Evolutionary conservation across 2,329 filamentous ascomycete genomes (phyloP).

Genomic region (Epichloe aotearoae): DNA sequence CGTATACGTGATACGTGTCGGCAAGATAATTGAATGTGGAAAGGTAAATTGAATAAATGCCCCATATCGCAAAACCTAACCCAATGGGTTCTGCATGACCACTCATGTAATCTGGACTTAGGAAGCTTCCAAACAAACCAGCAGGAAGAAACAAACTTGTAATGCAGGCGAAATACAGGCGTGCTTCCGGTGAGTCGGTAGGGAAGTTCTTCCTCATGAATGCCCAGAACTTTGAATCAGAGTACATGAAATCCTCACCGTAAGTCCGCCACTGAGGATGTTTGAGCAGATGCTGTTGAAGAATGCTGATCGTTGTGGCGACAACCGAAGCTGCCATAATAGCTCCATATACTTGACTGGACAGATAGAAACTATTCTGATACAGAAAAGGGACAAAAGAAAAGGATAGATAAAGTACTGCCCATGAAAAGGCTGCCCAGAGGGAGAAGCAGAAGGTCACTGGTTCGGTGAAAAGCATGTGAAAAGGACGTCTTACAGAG

Average conservation of each 20-base stretch:
- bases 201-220: conserved; percentile 33
- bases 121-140: conserved; percentile 48
- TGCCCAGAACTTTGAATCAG: conserved; percentile 26
- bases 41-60: conserved; percentile 77
- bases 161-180: conserved; percentile 74
- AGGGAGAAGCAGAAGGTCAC: conserved; percentile 78
- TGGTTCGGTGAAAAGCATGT: conserved; percentile 60
- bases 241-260: conserved; percentile 10
- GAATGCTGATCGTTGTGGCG: conserved; percentile 55
- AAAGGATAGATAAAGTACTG: conserved; percentile 75
- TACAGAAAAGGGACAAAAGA: conserved; percentile 71
- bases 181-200: conserved; percentile 53
- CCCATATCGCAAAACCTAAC: conserved; percentile 63
- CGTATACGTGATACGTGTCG: conserved; percentile 75
- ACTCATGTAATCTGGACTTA: conserved; percentile 13
- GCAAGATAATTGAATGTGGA: conserved; percentile 89
- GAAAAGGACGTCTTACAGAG: conserved; percentile 67
- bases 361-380: conserved; percentile 46
- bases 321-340: conserved; percentile 55
- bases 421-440: conserved; percentile 87
- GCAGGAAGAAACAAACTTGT: conserved; percentile 62
- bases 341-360: conserved; percentile 59
- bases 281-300: conserved; percentile 54
- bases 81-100: conserved; percentile 33
- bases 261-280: conserved; percentile 22